Percentiles rank a stretch among this genome's conserved stretches.
Evolutionary conservation across 208 protist species (phyloP).

Genomic region (Crithidia bombi): DNA sequence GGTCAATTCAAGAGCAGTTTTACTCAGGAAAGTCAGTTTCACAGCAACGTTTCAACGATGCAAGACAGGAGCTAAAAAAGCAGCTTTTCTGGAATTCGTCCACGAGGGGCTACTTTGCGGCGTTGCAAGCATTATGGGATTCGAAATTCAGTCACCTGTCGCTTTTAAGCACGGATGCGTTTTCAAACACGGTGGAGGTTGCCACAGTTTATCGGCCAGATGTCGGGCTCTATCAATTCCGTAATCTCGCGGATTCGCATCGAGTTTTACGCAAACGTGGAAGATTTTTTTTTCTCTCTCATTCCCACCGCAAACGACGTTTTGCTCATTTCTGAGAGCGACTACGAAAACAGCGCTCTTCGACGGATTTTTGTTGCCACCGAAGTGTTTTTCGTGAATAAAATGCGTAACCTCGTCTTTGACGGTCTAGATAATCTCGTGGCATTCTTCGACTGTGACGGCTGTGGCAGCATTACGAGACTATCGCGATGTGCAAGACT

Average conservation of each 20-base stretch:
- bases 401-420: conserved; percentile 57
- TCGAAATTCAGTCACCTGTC: conserved; percentile 52
- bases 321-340: conserved; percentile 41
- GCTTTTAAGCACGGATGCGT: conserved; percentile 54
- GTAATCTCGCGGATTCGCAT: conserved; percentile 79
- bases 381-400: conserved; percentile 78
- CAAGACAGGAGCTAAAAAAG: conserved; percentile 37
- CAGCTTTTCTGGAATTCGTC: conserved; percentile 58
- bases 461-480: conserved; percentile 12
- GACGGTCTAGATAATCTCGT: conserved; percentile 61
- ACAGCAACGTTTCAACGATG: conserved; percentile 34
- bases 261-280: conserved; percentile 83
- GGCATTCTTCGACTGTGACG: conserved; percentile 56
- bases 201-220: conserved; percentile 58
- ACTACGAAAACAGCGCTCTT: conserved; percentile 54
- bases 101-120: conserved; percentile 64
- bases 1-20: conserved; percentile 1
- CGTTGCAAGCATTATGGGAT: conserved; percentile 65
- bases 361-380: conserved; percentile 65
- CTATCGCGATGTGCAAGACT: conserved; percentile 45
- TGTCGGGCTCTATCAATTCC: conserved; percentile 57
- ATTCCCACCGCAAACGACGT: conserved; percentile 40
- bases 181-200: conserved; percentile 45
- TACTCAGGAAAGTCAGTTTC: background rate
- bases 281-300: conserved; percentile 73